Conservation (phyloP, 1,284 basidiomycete species). For the Irpex sp. region DNA sequence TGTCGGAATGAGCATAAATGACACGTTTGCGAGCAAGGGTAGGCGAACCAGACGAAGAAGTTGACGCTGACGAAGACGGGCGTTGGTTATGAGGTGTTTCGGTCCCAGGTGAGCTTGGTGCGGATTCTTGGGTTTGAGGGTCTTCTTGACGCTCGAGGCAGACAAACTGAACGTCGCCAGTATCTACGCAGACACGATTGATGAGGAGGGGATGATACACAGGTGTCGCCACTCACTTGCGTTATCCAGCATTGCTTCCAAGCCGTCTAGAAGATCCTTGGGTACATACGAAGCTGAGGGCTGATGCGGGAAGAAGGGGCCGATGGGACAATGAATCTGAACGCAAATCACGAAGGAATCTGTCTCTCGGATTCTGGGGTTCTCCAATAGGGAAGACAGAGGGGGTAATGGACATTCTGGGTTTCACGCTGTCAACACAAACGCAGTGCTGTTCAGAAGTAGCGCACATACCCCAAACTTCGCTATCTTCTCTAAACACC, state of each 20-base stretch:
- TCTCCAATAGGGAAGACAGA: conserved; percentile 57
- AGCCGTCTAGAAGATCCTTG: conserved; percentile 54
- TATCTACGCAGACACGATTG: conserved; percentile 27
- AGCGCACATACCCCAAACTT: conserved; percentile 60
- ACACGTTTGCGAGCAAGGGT: conserved; percentile 60
- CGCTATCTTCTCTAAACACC: conserved; percentile 62
- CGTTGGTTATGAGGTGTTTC: conserved; percentile 27
- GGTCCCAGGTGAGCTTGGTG: conserved; percentile 22
- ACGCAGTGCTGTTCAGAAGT: neutral
- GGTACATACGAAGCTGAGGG: conserved; percentile 65
- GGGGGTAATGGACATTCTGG: conserved; percentile 65
- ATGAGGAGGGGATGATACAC: neutral
- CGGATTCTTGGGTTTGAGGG: conserved; percentile 17
- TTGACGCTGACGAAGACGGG: conserved; percentile 38
- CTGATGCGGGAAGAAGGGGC: conserved; percentile 62
- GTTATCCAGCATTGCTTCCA: conserved; percentile 63
- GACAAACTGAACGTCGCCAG: conserved; percentile 61
- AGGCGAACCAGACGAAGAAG: conserved; percentile 37
- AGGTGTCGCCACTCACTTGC: conserved; percentile 41
- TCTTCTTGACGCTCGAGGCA: conserved; percentile 57
- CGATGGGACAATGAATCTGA: conserved; percentile 65
- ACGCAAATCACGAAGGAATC: conserved; percentile 69
- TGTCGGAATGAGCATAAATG: conserved; percentile 80
- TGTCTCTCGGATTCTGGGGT: conserved; percentile 50
- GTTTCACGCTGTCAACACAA: conserved; percentile 1